Evolutionary conservation across 1,139 yeast species (phyloP).

Genomic region (Yamadazyma membranifaciens): DNA sequence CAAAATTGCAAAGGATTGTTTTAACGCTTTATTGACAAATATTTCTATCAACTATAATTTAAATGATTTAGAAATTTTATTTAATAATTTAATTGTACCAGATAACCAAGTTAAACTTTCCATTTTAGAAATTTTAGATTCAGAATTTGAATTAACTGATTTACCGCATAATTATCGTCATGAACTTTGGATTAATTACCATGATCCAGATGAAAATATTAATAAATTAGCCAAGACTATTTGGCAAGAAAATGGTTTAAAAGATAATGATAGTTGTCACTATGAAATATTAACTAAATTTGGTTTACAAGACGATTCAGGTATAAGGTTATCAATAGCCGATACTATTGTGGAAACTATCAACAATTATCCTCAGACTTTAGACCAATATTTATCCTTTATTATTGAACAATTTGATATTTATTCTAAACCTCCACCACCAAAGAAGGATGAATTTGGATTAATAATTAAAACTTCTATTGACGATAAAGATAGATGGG

Average conservation of each 20-base stretch:
- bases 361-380: slow-evolving; percentile 22
- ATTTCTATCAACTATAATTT: slow-evolving; percentile 60
- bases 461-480: slow-evolving; percentile 62
- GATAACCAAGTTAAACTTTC: slow-evolving; percentile 74
- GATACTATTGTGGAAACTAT: slow-evolving; percentile 50
- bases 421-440: slow-evolving; percentile 73
- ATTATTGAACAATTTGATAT: slow-evolving; percentile 56
- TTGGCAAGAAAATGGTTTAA: slow-evolving; percentile 76
- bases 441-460: slow-evolving; percentile 76
- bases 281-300: slow-evolving; percentile 41
- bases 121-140: slow-evolving; percentile 78
- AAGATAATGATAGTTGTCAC: slow-evolving; percentile 44
- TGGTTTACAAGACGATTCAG: slow-evolving; percentile 56
- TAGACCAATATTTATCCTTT: slow-evolving; percentile 35
- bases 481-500: slow-evolving; percentile 76
- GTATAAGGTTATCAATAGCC: slow-evolving; percentile 67
- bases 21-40: slow-evolving; percentile 71
- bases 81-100: slow-evolving; percentile 59
- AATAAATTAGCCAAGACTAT: slow-evolving; percentile 72
- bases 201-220: slow-evolving; percentile 66
- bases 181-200: slow-evolving; percentile 77
- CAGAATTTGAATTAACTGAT: slow-evolving; percentile 62
- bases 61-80: slow-evolving; percentile 57
- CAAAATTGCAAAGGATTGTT: slow-evolving; percentile 79
- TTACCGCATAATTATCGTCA: slow-evolving; percentile 57